Percentiles rank a stretch among this genome's conserved stretches.
Conservation (phyloP, 371 early-diverging fungal genomes). For the Massospora cicadina region DNA sequence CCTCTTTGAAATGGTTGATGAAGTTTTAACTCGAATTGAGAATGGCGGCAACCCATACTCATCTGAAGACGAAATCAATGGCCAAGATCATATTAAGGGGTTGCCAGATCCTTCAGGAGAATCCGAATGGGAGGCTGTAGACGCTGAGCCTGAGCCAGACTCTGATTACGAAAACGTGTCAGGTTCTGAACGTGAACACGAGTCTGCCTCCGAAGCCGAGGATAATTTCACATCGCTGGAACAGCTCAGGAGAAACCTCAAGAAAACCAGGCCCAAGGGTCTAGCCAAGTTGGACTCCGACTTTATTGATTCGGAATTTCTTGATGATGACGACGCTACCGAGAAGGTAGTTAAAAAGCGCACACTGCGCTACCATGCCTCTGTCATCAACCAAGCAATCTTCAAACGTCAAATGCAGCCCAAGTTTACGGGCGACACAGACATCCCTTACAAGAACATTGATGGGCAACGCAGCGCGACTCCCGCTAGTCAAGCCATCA, state of each 20-base stretch:
- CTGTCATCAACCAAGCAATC: conserved; percentile 3
- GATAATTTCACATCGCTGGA: conserved; percentile 6
- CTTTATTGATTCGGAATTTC: conserved; percentile 54
- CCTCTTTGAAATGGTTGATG: conserved; percentile 11
- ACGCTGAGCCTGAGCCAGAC: conserved; percentile 12
- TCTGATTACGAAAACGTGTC: conserved; percentile 13
- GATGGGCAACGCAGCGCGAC: conserved; percentile 15
- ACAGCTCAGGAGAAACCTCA: conserved; percentile 6
- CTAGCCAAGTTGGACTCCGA: conserved; percentile 35
- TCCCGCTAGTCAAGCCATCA: conserved; percentile 12
- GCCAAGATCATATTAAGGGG: conserved; percentile 1
- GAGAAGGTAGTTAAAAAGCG: conserved; percentile 55
- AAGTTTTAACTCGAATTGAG: conserved; percentile 3
- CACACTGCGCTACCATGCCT: conserved; percentile 42
- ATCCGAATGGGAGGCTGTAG: conserved; percentile 14
- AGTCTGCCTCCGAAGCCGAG: conserved; percentile 13
- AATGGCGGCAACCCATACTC: conserved; percentile 2
- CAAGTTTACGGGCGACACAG: conserved; percentile 46
- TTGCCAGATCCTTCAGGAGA: neutral
- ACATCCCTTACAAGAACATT: conserved; percentile 44
- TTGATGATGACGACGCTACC: conserved; percentile 57
- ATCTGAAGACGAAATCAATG: neutral
- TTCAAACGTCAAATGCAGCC: conserved; percentile 23
- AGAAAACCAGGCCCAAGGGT: conserved; percentile 15
- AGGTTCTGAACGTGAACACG: conserved; percentile 13